Conservation (phyloP, 805 yeast genomes). For the Candida vartiovaarae region DNA sequence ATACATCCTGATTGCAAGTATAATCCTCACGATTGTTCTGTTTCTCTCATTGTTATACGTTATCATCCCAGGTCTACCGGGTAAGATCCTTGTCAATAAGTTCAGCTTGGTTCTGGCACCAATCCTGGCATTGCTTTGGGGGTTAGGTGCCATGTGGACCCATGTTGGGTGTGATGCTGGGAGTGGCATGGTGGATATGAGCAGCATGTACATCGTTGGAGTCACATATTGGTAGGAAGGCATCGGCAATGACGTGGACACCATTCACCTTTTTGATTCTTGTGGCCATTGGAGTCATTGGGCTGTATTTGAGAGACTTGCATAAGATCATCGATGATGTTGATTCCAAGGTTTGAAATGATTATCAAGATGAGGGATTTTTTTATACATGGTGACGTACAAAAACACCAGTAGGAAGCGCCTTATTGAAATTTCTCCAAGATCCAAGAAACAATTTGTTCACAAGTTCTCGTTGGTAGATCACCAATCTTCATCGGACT, state of each 20-base stretch:
- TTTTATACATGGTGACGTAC: background rate
- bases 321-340: slow-evolving; percentile 17
- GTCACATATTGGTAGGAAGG: slow-evolving; percentile 41
- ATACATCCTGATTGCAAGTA: slow-evolving; percentile 40
- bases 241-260: slow-evolving; percentile 55
- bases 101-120: slow-evolving; percentile 28
- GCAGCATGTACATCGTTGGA: slow-evolving; percentile 46
- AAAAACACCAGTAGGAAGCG: too few species aligned
- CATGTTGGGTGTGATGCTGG: slow-evolving; percentile 49
- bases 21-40: slow-evolving; percentile 36
- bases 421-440: slow-evolving; percentile 10
- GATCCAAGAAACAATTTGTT: slow-evolving; percentile 16
- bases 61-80: slow-evolving; percentile 45
- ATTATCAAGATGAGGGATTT: background rate
- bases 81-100: slow-evolving; percentile 21
- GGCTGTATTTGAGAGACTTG: slow-evolving; percentile 29
- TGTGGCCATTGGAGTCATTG: slow-evolving; percentile 32
- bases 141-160: slow-evolving; percentile 57
- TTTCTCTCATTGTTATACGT: slow-evolving; percentile 37
- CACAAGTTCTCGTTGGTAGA: slow-evolving; percentile 21
- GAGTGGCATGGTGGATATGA: slow-evolving; percentile 33
- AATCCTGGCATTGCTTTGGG: slow-evolving; percentile 44
- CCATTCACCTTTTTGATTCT: slow-evolving; percentile 43
- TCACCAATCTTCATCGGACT: slow-evolving; percentile 26
- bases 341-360: slow-evolving; percentile 12